These are phyloP conservation scores for Talaromyces islandicus DNA, from an alignment of 2,329 filamentous ascomycete species.

Conservation along the genomic window DNA sequence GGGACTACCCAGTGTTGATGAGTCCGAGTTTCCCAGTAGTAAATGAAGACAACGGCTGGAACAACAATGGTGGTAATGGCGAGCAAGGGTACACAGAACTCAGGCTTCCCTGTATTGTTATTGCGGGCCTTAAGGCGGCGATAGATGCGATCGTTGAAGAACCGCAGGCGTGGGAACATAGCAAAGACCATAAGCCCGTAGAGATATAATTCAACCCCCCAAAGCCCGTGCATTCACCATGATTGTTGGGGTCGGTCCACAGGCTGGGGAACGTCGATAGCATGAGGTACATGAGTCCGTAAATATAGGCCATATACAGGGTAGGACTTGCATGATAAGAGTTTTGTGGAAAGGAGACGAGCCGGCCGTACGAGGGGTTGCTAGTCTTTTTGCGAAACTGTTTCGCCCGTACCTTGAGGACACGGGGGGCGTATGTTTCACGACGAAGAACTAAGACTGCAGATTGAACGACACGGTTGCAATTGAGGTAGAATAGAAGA, in stretches of 20 bases:
- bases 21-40: conserved; percentile 51
- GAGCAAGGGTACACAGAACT: conserved; percentile 57
- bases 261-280: not conserved
- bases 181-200: not conserved
- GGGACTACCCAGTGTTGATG: conserved; percentile 49
- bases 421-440: not conserved
- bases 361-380: conserved; percentile 41
- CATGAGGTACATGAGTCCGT: conserved; percentile 52
- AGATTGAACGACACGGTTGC: conserved; percentile 54
- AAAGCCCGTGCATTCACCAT: conserved; percentile 43
- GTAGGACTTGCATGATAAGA: conserved; percentile 50
- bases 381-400: not conserved
- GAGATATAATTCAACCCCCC: conserved; percentile 2
- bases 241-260: conserved; percentile 34
- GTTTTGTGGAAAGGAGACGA: conserved; percentile 47
- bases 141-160: not conserved
- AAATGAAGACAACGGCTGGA: conserved; percentile 50
- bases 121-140: conserved; percentile 22
- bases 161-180: not conserved
- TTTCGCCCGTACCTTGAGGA: not conserved
- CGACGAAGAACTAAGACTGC: conserved; percentile 36
- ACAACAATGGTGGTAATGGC: conserved; percentile 47
- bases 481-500: conserved; percentile 63
- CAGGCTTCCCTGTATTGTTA: conserved; percentile 43
- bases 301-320: conserved; percentile 48